Conservation (phyloP, 192 early-diverging fungal species). For the Coemansia sp. region DNA sequence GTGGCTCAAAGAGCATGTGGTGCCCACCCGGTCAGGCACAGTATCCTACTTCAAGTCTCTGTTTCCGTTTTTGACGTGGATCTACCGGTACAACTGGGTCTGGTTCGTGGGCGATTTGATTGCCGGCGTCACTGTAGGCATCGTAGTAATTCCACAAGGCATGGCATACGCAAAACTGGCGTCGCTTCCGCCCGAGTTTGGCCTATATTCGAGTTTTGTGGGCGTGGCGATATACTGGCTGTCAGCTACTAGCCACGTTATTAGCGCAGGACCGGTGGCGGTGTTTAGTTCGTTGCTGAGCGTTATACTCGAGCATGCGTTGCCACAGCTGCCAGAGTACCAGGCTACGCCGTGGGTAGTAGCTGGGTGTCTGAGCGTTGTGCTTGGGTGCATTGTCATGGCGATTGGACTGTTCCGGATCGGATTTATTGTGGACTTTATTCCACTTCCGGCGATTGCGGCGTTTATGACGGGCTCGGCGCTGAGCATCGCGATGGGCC, state of each 20-base stretch:
- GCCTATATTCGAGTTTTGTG: constrained; percentile 73
- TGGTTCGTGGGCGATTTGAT: constrained; percentile 70
- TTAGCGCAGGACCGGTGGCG: constrained; percentile 74
- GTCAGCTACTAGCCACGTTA: constrained; percentile 72
- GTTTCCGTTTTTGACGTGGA: constrained; percentile 53
- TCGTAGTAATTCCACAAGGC: constrained; percentile 72
- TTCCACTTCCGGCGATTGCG: constrained; percentile 77
- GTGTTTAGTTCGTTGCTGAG: constrained; percentile 77
- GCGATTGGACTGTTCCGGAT: constrained; percentile 77
- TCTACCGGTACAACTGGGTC: constrained; percentile 53
- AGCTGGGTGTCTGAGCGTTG: constrained; percentile 61
- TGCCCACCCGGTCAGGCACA: constrained; percentile 11
- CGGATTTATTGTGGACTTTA: constrained; percentile 85
- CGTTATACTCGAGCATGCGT: constrained; percentile 56
- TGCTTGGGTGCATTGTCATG: constrained; percentile 70
- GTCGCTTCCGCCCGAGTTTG: constrained; percentile 67
- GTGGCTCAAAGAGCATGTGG: constrained; percentile 33
- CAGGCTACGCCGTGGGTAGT: constrained; percentile 56
- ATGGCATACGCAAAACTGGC: constrained; percentile 78
- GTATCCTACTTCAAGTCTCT: constrained; percentile 34
- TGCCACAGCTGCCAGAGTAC: constrained; percentile 50
- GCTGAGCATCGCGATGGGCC: constrained; percentile 75
- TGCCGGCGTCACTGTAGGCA: constrained; percentile 72
- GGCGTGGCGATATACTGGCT: constrained; percentile 68
- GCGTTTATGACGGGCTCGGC: constrained; percentile 88